Percentiles rank a stretch among this genome's conserved stretches.
Evolutionary conservation across 345 rosid species (phyloP).

Genomic region (Heritiera fomes): DNA sequence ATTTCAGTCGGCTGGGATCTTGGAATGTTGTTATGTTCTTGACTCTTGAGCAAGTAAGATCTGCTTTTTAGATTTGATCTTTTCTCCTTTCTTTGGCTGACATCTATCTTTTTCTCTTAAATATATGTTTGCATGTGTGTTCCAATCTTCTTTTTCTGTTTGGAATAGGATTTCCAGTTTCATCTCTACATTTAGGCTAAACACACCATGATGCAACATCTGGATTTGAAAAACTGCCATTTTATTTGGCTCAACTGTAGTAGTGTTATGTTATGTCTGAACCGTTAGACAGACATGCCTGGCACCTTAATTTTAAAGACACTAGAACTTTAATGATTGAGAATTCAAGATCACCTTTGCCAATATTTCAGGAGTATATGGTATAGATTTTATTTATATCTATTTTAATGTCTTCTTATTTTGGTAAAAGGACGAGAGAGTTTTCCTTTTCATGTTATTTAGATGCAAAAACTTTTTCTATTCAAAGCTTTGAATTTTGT

Average conservation of each 20-base stretch:
- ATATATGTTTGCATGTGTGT: neutral
- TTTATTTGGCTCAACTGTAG: neutral
- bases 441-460: neutral
- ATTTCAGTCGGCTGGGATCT: constrained; percentile 85
- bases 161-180: neutral
- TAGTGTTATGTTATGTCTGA: neutral
- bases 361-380: neutral
- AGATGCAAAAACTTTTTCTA: neutral
- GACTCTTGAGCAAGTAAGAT: constrained; percentile 85
- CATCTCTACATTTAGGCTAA: neutral
- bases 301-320: neutral
- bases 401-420: neutral
- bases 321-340: neutral
- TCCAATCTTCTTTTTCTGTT: neutral
- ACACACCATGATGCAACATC: neutral
- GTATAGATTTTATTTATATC: neutral
- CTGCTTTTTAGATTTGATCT: constrained; percentile 10
- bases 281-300: neutral
- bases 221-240: neutral
- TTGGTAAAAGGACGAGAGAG: neutral
- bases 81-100: neutral
- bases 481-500: no score
- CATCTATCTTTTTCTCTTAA: neutral
- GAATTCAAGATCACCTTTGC: neutral
- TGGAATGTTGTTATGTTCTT: constrained; percentile 97